These are phyloP conservation scores for Ballota nigra DNA, from an alignment of 257 asterid species.

Conservation along the genomic window DNA sequence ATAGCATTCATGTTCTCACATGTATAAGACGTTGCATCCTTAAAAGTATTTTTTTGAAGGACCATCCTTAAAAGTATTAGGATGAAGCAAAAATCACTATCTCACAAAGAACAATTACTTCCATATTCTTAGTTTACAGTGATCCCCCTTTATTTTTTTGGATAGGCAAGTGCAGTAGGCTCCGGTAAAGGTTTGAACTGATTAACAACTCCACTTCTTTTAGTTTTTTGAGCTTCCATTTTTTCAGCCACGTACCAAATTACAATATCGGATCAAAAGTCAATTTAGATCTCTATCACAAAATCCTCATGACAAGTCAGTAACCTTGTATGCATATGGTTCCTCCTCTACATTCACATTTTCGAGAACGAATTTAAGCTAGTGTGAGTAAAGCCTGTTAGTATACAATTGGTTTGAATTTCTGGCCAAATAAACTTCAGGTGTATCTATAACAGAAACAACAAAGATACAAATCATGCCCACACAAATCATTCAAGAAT, in stretches of 20 bases:
- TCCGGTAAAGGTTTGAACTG: background rate
- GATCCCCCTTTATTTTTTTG: background rate
- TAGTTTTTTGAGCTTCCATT: background rate
- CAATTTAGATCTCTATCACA: background rate
- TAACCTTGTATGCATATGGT: background rate
- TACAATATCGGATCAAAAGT: background rate
- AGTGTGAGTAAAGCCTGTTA: background rate
- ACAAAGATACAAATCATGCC: background rate
- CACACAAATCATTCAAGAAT: background rate
- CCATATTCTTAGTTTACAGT: background rate
- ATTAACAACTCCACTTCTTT: background rate
- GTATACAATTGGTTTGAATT: background rate
- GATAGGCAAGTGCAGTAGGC: background rate
- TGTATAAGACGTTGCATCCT: too few species aligned
- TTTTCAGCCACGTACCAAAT: background rate
- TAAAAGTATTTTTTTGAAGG: background rate
- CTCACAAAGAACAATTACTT: background rate
- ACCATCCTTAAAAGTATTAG: background rate
- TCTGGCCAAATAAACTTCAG: background rate
- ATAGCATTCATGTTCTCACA: background rate
- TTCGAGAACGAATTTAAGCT: background rate
- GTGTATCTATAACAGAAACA: background rate
- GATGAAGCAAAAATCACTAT: background rate
- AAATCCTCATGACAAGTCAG: background rate
- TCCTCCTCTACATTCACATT: background rate